These are phyloP conservation scores for Plectosphaerella plurivora DNA, from an alignment of 2,329 filamentous ascomycete species.

Conservation along the genomic window DNA sequence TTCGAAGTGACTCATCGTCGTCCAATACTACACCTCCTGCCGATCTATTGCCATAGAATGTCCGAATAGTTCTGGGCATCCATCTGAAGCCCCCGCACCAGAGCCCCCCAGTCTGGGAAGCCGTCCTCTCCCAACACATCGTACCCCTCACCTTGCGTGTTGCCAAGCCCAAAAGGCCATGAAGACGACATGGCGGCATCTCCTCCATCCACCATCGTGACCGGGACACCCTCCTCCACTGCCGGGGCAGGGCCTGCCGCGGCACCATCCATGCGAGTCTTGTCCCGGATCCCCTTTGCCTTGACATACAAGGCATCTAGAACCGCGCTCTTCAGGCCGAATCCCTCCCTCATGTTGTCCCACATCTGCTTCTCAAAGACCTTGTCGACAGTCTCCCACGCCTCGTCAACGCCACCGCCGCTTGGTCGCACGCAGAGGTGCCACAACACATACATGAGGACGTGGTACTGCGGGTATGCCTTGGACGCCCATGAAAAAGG, in stretches of 20 bases:
- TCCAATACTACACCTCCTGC: too few species aligned
- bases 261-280: not conserved
- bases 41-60: not conserved
- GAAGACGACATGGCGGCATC: not conserved
- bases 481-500: slow-evolving; percentile 31
- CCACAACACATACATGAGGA: slow-evolving; percentile 38
- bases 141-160: slow-evolving; percentile 5
- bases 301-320: slow-evolving; percentile 24
- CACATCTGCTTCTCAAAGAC: slow-evolving; percentile 10
- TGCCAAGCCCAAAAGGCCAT: not conserved
- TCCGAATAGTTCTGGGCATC: slow-evolving; percentile 17
- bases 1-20: too few species aligned
- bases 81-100: slow-evolving; percentile 22
- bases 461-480: slow-evolving; percentile 37
- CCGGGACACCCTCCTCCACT: not conserved
- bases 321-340: slow-evolving; percentile 23
- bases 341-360: slow-evolving; percentile 8
- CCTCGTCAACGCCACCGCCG: slow-evolving; percentile 21
- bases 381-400: slow-evolving; percentile 24
- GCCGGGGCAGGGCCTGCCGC: not conserved
- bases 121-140: slow-evolving; percentile 4
- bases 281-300: slow-evolving; percentile 17
- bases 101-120: slow-evolving; percentile 20
- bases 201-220: not conserved
- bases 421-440: slow-evolving; percentile 33